Percentiles rank a stretch among this genome's conserved stretches.
phyloP scores from a whole-genome alignment of 305 asterid species.

The Fraxinus ornus region DNA sequence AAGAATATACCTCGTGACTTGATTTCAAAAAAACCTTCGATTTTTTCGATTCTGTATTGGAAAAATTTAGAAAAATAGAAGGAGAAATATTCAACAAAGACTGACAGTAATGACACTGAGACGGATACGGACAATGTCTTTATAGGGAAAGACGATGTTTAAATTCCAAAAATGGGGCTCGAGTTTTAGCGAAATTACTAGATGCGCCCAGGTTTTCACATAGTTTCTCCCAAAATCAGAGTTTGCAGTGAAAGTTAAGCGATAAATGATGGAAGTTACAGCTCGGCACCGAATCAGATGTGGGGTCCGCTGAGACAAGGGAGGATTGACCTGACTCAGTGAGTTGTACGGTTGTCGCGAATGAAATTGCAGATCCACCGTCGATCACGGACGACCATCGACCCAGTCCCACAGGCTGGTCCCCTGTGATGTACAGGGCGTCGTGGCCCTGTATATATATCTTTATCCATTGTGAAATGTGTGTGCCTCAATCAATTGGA shows the following conservation, averaged over 20 bases:
- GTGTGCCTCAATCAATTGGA: not conserved
- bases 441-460: too few species aligned
- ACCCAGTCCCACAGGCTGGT: not conserved
- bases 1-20: not conserved
- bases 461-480: not conserved
- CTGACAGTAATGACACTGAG: not conserved
- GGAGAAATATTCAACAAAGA: not conserved
- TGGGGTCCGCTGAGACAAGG: conserved; percentile 31
- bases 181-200: conserved; percentile 26
- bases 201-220: conserved; percentile 11
- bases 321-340: not conserved
- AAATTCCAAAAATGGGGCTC: conserved; percentile 31
- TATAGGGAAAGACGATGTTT: conserved; percentile 27
- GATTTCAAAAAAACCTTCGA: not conserved
- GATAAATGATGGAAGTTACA: conserved; percentile 30
- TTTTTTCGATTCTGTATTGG: not conserved
- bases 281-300: conserved; percentile 34
- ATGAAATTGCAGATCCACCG: not conserved
- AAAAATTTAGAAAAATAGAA: not conserved
- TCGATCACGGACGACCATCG: not conserved
- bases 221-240: not conserved
- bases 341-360: not conserved
- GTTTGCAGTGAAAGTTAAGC: conserved; percentile 13
- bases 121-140: conserved; percentile 20
- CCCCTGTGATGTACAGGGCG: too few species aligned